These are phyloP conservation scores for Pyrenophora graminea DNA, from an alignment of 2,329 filamentous ascomycete genomes.

Conservation along the genomic window DNA sequence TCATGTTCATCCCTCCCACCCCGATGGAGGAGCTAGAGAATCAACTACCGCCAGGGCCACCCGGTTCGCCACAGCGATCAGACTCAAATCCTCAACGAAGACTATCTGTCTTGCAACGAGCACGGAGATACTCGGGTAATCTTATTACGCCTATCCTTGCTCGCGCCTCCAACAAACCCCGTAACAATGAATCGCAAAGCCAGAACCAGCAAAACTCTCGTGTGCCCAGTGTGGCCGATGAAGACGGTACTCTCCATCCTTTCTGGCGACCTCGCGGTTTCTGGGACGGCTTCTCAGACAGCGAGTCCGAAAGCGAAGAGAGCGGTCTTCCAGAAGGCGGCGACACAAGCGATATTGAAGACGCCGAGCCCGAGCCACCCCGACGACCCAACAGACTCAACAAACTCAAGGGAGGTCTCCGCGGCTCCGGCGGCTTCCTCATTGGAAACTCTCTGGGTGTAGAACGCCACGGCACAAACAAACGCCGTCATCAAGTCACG, in stretches of 20 bases:
- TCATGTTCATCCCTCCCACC: constrained; percentile 61
- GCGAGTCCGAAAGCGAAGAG: constrained; percentile 43
- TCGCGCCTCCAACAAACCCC: constrained; percentile 33
- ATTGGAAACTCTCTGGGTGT: constrained; percentile 62
- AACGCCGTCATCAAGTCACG: constrained; percentile 33
- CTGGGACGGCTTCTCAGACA: constrained; percentile 61
- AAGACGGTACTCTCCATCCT: constrained; percentile 58
- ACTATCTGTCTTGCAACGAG: constrained; percentile 49
- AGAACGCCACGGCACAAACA: constrained; percentile 50
- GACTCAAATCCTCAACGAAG: constrained; percentile 45
- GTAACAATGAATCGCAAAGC: constrained; percentile 27
- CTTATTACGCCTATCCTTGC: constrained; percentile 49
- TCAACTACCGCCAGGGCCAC: constrained; percentile 41
- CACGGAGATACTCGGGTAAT: constrained; percentile 53
- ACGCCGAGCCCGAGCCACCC: constrained; percentile 17
- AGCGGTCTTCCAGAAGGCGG: constrained; percentile 50
- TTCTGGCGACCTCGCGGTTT: constrained; percentile 68
- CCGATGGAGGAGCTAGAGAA: constrained; percentile 54
- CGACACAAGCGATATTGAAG: constrained; percentile 51
- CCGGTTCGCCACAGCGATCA: constrained; percentile 37
- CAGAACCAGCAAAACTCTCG: constrained; percentile 24
- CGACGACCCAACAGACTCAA: constrained; percentile 31
- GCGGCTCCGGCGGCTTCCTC: constrained; percentile 51
- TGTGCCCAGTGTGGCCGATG: constrained; percentile 38
- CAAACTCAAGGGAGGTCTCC: constrained; percentile 46